Evolutionary conservation across 2,329 filamentous ascomycete species (phyloP), one percentile per base, ranked within the genome.

Genomic region (Cryphonectria parasitica): DNA sequence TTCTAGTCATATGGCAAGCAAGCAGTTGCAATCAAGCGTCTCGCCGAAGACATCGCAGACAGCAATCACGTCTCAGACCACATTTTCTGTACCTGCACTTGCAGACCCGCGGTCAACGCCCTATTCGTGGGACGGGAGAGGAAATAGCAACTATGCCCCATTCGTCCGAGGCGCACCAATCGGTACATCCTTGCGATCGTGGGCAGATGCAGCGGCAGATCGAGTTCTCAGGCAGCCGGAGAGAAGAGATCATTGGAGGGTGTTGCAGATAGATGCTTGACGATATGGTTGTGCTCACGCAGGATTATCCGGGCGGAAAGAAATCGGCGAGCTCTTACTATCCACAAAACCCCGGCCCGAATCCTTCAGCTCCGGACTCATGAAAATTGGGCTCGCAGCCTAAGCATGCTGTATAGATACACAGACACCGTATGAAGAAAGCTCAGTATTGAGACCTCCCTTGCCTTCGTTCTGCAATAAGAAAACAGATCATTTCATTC

Each of bases 31-130:
- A 49, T 61, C 34, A 36, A 39, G 19, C 17, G 31, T 22, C 31
- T 25, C 1, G 34, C 31, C 36, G 15, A 36, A 34, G 56, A 3
- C 34, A n/a, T 15, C 7, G 34, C 58, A 39, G 34, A 49, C 49
- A 66, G 11, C 15, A 19, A 66, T 19, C 28, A 31, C 34, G 10
- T 41, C n/a, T 66, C n/a, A n/a, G 34, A 58, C 36, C 36, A 56
- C n/a, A 17, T 10, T 22, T 31, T 39, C 39, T 19, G 15, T 6
- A 41, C n/a, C 49, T 66, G 52, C 52, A 43, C 49, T 69, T 52
- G 67, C 49, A 65, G 62, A 60, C 41, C 67, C 49, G 17, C 36
- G 60, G 45, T 58, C 39, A 28, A 39, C 41, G 36, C n/a, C 61
- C 19, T 7, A 28, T 64, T 5, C 61, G 52, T 19, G 17, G 34